Conservation (phyloP, 257 asterid species). For the Plantago major region DNA sequence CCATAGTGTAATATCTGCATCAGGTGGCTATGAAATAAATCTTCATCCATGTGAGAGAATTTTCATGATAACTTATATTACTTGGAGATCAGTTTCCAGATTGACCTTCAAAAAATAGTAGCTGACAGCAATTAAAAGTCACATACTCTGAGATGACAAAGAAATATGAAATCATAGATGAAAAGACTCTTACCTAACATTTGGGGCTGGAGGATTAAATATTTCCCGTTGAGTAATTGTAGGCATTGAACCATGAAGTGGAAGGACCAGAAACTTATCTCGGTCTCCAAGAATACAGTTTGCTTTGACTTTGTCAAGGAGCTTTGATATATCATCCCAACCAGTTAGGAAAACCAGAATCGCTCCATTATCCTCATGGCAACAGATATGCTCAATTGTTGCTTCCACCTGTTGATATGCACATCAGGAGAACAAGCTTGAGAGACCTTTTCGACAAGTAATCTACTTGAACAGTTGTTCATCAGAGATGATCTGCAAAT, state of each 20-base stretch:
- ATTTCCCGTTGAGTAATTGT: conserved; percentile 85
- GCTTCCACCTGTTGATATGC: conserved; percentile 65
- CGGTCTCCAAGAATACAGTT: conserved; percentile 57
- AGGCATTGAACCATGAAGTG: conserved; percentile 99
- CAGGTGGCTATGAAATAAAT: too few relatives aligned
- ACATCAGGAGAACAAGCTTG: conserved; percentile 17
- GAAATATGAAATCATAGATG: background rate
- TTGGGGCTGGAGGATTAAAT: conserved; percentile 72
- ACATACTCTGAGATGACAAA: background rate
- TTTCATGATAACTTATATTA: too few relatives aligned
- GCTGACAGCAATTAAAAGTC: too few relatives aligned
- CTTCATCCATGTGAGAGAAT: too few relatives aligned
- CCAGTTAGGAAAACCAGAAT: conserved; percentile 94
- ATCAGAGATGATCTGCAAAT: background rate
- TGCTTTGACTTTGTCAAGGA: conserved; percentile 67
- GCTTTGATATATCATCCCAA: conserved; percentile 95
- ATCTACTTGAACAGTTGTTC: conserved; percentile 9
- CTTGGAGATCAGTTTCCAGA: too few relatives aligned
- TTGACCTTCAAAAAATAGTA: too few relatives aligned
- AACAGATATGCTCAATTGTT: conserved; percentile 72
- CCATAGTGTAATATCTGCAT: too few relatives aligned
- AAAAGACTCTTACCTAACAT: conserved; percentile 51
- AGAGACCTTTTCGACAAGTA: conserved; percentile 3
- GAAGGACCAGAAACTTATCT: conserved; percentile 64
- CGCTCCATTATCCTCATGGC: conserved; percentile 82